Percentiles rank a stretch among this genome's conserved stretches.
These are phyloP conservation scores for Marasmius sp. DNA, from an alignment of 1,284 basidiomycete species.

Conservation along the genomic window DNA sequence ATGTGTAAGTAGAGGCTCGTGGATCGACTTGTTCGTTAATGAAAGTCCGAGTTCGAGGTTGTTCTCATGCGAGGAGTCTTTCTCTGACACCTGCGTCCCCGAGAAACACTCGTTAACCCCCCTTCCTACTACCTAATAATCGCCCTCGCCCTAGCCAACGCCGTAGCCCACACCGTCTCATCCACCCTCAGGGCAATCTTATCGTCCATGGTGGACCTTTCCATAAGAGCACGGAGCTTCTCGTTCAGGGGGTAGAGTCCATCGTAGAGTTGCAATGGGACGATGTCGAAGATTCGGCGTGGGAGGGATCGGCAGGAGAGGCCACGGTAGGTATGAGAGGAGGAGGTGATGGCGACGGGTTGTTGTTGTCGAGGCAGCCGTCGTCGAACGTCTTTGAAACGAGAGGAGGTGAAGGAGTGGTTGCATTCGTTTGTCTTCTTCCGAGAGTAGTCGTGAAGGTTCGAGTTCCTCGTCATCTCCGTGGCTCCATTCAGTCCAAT, in stretches of 20 bases:
- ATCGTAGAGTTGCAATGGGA: conserved; percentile 40
- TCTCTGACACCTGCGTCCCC: too few relatives aligned
- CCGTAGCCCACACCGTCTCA: conserved; percentile 28
- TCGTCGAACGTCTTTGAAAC: conserved; percentile 7
- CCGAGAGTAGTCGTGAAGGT: conserved; percentile 17
- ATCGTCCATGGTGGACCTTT: conserved; percentile 23
- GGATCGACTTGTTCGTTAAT: too few relatives aligned
- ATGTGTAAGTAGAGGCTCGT: too few relatives aligned
- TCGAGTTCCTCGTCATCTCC: conserved; percentile 29
- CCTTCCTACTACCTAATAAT: background rate
- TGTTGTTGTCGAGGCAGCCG: background rate
- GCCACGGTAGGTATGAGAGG: conserved; percentile 11
- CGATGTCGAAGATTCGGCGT: conserved; percentile 30
- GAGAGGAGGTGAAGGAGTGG: conserved; percentile 32
- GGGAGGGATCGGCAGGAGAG: conserved; percentile 11
- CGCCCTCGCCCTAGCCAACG: conserved; percentile 13
- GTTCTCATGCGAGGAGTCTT: too few relatives aligned
- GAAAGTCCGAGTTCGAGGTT: too few relatives aligned
- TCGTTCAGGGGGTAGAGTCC: conserved; percentile 42
- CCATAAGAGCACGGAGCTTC: conserved; percentile 29
- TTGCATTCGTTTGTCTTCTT: conserved; percentile 19
- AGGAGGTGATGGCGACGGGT: too few relatives aligned
- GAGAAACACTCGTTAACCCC: too few relatives aligned
- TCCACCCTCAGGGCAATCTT: conserved; percentile 10
- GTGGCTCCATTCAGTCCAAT: conserved; percentile 29